Conservation (phyloP, 2,329 filamentous ascomycete genomes). For the Incumbomyces delicatus region DNA sequence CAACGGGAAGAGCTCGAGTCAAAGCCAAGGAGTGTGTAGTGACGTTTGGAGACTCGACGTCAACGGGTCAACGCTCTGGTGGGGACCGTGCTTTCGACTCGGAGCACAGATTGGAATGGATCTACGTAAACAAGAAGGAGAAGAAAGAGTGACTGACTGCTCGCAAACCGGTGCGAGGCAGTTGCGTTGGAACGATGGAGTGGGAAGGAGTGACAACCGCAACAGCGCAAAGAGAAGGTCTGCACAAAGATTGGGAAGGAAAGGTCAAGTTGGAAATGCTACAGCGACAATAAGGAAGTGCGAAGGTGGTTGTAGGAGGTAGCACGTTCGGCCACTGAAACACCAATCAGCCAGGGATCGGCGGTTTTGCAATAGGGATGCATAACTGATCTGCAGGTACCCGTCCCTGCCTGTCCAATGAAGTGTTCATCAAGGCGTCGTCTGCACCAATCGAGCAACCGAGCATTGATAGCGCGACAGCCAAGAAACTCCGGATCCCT, state of each 20-base stretch:
- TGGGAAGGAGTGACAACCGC: not conserved
- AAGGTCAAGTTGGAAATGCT: not conserved
- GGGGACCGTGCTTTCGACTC: conserved; percentile 1
- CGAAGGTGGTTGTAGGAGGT: not conserved
- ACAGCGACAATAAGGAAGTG: not conserved
- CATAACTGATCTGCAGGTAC: not conserved
- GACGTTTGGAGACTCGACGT: not conserved
- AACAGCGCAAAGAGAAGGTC: not conserved
- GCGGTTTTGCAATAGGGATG: not conserved
- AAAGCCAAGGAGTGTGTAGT: not conserved
- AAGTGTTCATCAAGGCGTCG: not conserved
- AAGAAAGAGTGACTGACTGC: conserved; percentile 4
- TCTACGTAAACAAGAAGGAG: not conserved
- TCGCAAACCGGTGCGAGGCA: conserved; percentile 5
- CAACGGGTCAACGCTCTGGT: not conserved
- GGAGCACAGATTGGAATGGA: not conserved
- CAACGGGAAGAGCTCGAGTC: not conserved
- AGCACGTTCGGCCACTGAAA: not conserved
- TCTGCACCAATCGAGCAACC: not conserved
- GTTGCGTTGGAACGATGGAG: not conserved
- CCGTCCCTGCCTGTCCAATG: not conserved
- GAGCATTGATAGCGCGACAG: conserved; percentile 3
- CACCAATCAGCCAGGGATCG: not conserved
- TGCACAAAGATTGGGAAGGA: not conserved
- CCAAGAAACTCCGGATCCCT: not conserved